Conservation (phyloP, 169 alveolate species). For the Plasmodium inui region DNA sequence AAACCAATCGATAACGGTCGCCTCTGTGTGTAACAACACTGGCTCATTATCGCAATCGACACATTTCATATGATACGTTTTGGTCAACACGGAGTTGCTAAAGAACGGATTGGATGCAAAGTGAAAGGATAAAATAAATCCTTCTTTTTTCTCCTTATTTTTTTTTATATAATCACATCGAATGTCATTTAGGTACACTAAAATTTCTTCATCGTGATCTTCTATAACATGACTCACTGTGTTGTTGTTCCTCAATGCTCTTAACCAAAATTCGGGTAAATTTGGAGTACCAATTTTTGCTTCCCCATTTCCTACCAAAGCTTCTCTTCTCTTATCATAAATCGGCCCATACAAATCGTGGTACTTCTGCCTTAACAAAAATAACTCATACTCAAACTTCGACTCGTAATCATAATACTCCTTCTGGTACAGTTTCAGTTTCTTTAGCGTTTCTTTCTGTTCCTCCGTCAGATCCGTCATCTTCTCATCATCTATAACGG, state of each 20-base stretch:
- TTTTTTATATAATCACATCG: slow-evolving; percentile 85
- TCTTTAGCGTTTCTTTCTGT: slow-evolving; percentile 80
- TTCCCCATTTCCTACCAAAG: slow-evolving; percentile 69
- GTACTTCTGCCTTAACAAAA: slow-evolving; percentile 83
- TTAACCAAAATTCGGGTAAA: slow-evolving; percentile 86
- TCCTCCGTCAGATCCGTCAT: slow-evolving; percentile 82
- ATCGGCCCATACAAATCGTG: slow-evolving; percentile 83
- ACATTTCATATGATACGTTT: slow-evolving; percentile 86
- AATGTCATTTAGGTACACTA: slow-evolving; percentile 84
- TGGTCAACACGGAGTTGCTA: slow-evolving; percentile 81
- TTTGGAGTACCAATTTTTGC: slow-evolving; percentile 67
- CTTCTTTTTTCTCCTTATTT: slow-evolving; percentile 84
- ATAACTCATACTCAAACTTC: slow-evolving; percentile 83
- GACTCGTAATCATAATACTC: slow-evolving; percentile 83
- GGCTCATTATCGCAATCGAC: slow-evolving; percentile 87
- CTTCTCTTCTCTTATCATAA: slow-evolving; percentile 79
- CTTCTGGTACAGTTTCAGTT: slow-evolving; percentile 80
- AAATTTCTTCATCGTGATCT: slow-evolving; percentile 84
- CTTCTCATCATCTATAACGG: slow-evolving; percentile 41
- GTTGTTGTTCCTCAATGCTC: slow-evolving; percentile 86
- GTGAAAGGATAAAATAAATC: slow-evolving; percentile 82
- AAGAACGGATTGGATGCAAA: slow-evolving; percentile 85
- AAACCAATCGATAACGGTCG: slow-evolving; percentile 86
- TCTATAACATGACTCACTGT: slow-evolving; percentile 84
- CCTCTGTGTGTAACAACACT: slow-evolving; percentile 86